Conservation (phyloP, 2,329 filamentous ascomycete genomes). For the Paecilomyces sp. region DNA sequence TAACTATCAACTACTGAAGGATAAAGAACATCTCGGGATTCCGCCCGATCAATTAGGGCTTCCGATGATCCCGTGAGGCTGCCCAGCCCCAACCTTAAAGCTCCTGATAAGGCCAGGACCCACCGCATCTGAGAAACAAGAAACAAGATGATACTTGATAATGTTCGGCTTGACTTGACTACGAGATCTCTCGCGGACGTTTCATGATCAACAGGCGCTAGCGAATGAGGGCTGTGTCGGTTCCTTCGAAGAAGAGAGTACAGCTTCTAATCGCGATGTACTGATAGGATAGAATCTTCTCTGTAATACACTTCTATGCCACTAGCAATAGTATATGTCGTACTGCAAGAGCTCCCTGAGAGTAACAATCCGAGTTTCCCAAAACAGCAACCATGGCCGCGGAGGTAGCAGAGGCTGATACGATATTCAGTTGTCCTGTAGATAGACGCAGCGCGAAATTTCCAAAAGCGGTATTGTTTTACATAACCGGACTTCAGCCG, state of each 20-base stretch:
- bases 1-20: not conserved
- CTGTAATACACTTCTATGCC: not conserved
- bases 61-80: not conserved
- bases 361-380: not conserved
- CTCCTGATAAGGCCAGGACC: not conserved
- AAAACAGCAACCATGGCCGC: not conserved
- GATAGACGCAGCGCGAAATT: constrained; percentile 2
- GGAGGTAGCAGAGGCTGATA: not conserved
- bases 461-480: constrained; percentile 8
- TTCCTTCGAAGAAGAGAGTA: not conserved
- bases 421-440: not conserved
- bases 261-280: not conserved
- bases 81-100: not conserved
- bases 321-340: not conserved
- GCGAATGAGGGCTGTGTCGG: too few relatives aligned
- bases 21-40: not conserved
- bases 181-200: not conserved
- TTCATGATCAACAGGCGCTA: not conserved
- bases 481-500: not conserved
- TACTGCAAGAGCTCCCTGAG: not conserved
- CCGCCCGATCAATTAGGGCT: not conserved
- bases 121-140: not conserved
- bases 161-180: not conserved
- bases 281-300: not conserved
- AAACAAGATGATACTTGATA: not conserved